Percentiles rank a stretch among this genome's conserved stretches.
phyloP scores from a whole-genome alignment of 768 basidiomycete species.

The Naganishia onofrii region DNA sequence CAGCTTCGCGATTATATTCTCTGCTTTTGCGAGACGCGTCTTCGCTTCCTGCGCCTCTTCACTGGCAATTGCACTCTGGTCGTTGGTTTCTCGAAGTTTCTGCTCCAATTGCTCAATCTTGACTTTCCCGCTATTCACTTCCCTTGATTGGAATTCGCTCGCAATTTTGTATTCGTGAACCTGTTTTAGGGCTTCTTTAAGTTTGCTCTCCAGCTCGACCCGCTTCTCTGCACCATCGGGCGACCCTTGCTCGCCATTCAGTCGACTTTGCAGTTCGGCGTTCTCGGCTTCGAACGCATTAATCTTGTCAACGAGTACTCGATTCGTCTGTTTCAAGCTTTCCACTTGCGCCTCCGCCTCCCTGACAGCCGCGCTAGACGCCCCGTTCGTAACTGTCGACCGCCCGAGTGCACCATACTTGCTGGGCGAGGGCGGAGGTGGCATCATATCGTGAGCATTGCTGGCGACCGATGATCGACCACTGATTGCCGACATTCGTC shows the following conservation, averaged over 20 bases:
- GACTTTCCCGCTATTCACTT: constrained; percentile 7
- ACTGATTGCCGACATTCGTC: constrained; percentile 20
- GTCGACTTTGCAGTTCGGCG: constrained; percentile 2
- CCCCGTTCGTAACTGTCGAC: constrained; percentile 12
- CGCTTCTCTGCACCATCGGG: constrained; percentile 16
- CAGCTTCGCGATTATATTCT: constrained; percentile 39
- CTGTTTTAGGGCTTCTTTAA: constrained; percentile 34
- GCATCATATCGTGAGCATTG: constrained; percentile 42
- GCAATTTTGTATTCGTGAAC: constrained; percentile 28
- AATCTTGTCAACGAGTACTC: constrained; percentile 35
- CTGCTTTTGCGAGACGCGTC: constrained; percentile 32
- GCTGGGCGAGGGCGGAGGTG: constrained; percentile 47
- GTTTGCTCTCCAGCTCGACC: constrained; percentile 38
- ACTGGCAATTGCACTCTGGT: constrained; percentile 17
- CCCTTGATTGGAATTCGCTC: constrained; percentile 29
- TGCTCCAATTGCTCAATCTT: constrained; percentile 38
- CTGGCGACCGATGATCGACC: constrained; percentile 25
- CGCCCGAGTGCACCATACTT: constrained; percentile 30
- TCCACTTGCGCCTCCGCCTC: constrained; percentile 54
- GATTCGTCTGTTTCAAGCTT: constrained; percentile 56
- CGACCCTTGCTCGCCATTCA: constrained; percentile 25
- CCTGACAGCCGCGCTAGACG: constrained; percentile 11
- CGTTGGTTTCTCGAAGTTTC: constrained; percentile 34
- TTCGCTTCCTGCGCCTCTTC: constrained; percentile 21
- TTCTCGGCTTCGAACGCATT: constrained; percentile 37